Evolutionary conservation across 1,139 yeast genomes (phyloP).

Genomic region (Suzukiozyma palmioleophila): DNA sequence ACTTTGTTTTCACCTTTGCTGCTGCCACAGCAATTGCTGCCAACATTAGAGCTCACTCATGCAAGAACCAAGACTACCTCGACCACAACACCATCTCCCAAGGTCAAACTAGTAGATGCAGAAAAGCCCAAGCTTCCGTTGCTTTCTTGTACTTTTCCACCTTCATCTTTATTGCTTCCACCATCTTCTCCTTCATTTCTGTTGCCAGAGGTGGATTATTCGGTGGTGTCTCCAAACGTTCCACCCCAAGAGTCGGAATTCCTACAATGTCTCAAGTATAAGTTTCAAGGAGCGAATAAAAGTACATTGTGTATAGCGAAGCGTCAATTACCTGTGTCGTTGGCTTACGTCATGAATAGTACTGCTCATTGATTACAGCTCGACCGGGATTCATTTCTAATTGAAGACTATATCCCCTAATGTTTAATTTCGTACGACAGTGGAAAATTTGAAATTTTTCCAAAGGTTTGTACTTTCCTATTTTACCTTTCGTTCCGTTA

Average conservation of each 20-base stretch:
- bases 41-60: constrained; percentile 80
- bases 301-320: too few species aligned
- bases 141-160: constrained; percentile 90
- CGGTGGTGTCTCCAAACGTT: constrained; percentile 42
- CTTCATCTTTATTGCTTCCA: constrained; percentile 67
- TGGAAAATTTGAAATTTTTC: constrained; percentile 85
- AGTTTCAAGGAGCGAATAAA: constrained; percentile 7
- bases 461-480: constrained; percentile 51
- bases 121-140: constrained; percentile 88
- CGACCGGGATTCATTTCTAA: too few species aligned
- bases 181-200: constrained; percentile 55
- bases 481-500: neutral
- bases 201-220: constrained; percentile 72
- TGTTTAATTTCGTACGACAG: constrained; percentile 36
- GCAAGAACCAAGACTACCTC: constrained; percentile 64
- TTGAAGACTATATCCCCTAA: too few species aligned
- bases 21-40: constrained; percentile 95
- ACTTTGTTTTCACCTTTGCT: constrained; percentile 86
- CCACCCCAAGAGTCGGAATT: constrained; percentile 70
- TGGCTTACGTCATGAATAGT: neutral
- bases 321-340: neutral
- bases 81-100: constrained; percentile 64
- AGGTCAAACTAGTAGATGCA: constrained; percentile 80
- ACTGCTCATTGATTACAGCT: too few species aligned
- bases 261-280: constrained; percentile 87